A percentile compares a stretch with the other conserved stretches of the same genome.
phyloP scores from a whole-genome alignment of 2,329 filamentous ascomycete species.

The Aspergillus transmontanensis region DNA sequence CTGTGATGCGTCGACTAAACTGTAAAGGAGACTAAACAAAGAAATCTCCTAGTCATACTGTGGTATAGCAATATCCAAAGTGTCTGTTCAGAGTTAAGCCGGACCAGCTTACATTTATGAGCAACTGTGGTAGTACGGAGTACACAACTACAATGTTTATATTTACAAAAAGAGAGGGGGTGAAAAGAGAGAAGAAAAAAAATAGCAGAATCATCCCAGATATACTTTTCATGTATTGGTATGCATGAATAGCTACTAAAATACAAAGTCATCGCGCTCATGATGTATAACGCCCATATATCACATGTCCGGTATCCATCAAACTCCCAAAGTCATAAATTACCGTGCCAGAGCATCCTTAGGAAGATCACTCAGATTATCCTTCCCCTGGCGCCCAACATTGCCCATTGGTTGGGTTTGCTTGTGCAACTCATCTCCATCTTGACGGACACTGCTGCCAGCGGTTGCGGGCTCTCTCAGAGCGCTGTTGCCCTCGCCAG shows the following conservation, averaged over 20 bases:
- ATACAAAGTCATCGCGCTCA: constrained; percentile 2
- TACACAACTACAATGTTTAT: background rate
- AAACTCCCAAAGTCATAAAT: constrained; percentile 14
- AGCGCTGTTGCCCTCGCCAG: constrained; percentile 51
- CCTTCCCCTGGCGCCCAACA: constrained; percentile 65
- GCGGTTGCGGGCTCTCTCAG: constrained; percentile 63
- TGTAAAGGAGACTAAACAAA: background rate
- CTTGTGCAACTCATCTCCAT: constrained; percentile 58
- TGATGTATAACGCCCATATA: constrained; percentile 31
- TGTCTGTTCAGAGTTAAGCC: background rate
- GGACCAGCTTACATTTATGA: background rate
- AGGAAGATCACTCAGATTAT: constrained; percentile 58
- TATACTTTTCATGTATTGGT: background rate
- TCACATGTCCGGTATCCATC: background rate
- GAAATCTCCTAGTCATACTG: background rate
- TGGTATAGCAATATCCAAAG: background rate
- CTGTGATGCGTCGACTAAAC: background rate
- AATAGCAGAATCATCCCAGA: background rate
- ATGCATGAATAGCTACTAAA: constrained; percentile 7
- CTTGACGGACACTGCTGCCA: constrained; percentile 53
- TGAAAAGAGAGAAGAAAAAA: background rate
- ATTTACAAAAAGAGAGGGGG: background rate
- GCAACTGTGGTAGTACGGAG: background rate
- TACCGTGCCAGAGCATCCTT: constrained; percentile 61
- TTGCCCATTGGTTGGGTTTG: constrained; percentile 45